A percentile compares a stretch with the other conserved stretches of the same genome.
phyloP scores from a whole-genome alignment of 495 filamentous ascomycete species.

The Aspergillus hancockii region DNA sequence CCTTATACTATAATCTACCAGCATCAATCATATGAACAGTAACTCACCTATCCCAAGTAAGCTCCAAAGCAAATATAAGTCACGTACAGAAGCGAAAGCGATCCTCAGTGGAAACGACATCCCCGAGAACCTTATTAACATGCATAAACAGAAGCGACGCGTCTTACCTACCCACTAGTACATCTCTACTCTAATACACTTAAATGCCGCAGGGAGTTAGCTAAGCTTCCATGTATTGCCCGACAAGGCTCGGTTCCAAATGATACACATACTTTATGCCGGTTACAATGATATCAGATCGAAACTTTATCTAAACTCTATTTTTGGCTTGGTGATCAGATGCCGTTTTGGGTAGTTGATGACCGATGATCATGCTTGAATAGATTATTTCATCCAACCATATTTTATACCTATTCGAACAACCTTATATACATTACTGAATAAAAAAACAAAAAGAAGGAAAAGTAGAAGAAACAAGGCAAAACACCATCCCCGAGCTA shows the following conservation, averaged over 20 bases:
- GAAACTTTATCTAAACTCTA: neutral
- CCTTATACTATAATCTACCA: too few species aligned
- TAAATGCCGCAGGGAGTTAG: neutral
- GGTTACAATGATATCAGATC: neutral
- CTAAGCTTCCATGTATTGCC: too few species aligned
- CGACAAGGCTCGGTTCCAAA: too few species aligned
- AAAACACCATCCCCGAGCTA: slow-evolving; percentile 3
- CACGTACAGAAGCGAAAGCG: too few species aligned
- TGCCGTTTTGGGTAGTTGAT: neutral
- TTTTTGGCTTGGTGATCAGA: neutral
- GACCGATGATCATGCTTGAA: neutral
- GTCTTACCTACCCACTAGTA: too few species aligned
- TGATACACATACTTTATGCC: too few species aligned
- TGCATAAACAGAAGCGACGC: too few species aligned
- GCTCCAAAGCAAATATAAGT: too few species aligned
- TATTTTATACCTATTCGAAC: slow-evolving; percentile 13
- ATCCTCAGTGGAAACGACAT: too few species aligned
- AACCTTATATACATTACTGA: slow-evolving; percentile 13
- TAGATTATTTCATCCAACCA: neutral
- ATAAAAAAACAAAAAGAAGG: slow-evolving; percentile 5
- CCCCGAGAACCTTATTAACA: too few species aligned
- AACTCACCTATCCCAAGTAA: too few species aligned
- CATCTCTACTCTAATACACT: neutral
- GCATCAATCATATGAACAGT: too few species aligned
- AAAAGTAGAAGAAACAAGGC: neutral